phyloP scores from a whole-genome alignment of 1,139 yeast species.

The Kazachstania sp. region DNA sequence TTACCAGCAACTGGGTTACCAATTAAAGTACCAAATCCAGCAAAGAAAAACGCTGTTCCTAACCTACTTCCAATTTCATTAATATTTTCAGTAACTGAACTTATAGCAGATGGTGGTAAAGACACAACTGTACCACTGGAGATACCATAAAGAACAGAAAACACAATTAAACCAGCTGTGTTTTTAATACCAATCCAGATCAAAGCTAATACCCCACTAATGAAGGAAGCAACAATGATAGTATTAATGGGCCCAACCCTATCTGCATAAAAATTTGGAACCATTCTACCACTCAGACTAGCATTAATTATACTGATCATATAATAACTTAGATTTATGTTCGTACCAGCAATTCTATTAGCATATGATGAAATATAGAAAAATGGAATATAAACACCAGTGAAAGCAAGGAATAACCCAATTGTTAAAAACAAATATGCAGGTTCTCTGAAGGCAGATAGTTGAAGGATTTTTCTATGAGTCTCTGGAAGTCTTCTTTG shows the following conservation, averaged over 20 bases:
- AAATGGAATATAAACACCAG: slow-evolving; percentile 2
- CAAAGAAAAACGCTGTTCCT: slow-evolving; percentile 2
- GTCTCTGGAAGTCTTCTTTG: neutral
- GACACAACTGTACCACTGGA: slow-evolving; percentile 1
- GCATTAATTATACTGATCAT: slow-evolving; percentile 1
- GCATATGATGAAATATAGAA: slow-evolving; percentile 3
- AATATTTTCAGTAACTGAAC: neutral
- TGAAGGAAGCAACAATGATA: neutral
- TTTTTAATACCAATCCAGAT: slow-evolving; percentile 1
- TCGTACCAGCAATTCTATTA: neutral
- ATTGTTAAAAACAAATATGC: neutral
- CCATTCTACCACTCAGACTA: neutral
- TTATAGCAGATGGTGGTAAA: slow-evolving; percentile 2
- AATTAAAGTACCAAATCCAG: slow-evolving; percentile 1
- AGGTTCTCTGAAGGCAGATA: neutral
- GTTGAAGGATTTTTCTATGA: neutral
- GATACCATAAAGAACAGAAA: slow-evolving; percentile 1
- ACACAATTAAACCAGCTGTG: neutral
- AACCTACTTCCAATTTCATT: slow-evolving; percentile 1
- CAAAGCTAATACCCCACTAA: neutral
- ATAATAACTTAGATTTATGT: neutral
- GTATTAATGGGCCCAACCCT: neutral
- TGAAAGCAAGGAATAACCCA: neutral
- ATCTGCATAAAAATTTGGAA: neutral
- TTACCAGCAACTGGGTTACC: slow-evolving; percentile 2